These are phyloP conservation scores for Pichia scutulata DNA, from an alignment of 805 yeast species.

Conservation along the genomic window DNA sequence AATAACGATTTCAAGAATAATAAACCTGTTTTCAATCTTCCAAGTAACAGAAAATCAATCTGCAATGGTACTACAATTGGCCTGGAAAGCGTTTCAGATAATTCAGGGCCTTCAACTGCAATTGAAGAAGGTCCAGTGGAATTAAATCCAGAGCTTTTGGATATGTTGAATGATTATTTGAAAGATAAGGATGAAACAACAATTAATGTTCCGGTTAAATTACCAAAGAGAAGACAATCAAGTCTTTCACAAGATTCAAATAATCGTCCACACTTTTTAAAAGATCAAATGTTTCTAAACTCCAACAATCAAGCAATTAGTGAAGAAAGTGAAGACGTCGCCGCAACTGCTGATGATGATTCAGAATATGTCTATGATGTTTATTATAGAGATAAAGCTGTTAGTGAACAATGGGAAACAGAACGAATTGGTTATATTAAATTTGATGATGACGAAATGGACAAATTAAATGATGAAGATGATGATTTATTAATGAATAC, in stretches of 20 bases:
- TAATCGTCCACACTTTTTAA: slow-evolving; percentile 12
- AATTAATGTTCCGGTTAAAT: slow-evolving; percentile 12
- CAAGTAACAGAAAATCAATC: slow-evolving; percentile 6
- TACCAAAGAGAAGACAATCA: slow-evolving; percentile 26
- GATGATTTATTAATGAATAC: slow-evolving; percentile 28
- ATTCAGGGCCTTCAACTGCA: neutral
- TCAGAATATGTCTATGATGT: slow-evolving; percentile 89
- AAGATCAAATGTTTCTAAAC: neutral
- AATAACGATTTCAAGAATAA: slow-evolving; percentile 1
- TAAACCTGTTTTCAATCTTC: slow-evolving; percentile 20
- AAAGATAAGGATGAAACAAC: slow-evolving; percentile 27
- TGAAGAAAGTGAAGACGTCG: slow-evolving; percentile 3
- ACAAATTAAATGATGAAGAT: slow-evolving; percentile 33
- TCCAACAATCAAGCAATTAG: slow-evolving; percentile 24
- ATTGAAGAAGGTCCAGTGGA: slow-evolving; percentile 13
- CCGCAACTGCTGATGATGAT: slow-evolving; percentile 9
- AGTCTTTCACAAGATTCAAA: slow-evolving; percentile 16
- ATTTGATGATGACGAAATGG: slow-evolving; percentile 44
- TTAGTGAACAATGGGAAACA: slow-evolving; percentile 32
- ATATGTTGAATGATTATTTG: slow-evolving; percentile 63
- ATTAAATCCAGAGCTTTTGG: slow-evolving; percentile 58
- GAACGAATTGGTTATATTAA: slow-evolving; percentile 43
- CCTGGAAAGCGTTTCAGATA: neutral
- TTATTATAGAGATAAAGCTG: slow-evolving; percentile 57
- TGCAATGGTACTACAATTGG: slow-evolving; percentile 1